Evolutionary conservation across 148 eudicot species (phyloP).

Genomic region (Mesembryanthemum crystallinum): DNA sequence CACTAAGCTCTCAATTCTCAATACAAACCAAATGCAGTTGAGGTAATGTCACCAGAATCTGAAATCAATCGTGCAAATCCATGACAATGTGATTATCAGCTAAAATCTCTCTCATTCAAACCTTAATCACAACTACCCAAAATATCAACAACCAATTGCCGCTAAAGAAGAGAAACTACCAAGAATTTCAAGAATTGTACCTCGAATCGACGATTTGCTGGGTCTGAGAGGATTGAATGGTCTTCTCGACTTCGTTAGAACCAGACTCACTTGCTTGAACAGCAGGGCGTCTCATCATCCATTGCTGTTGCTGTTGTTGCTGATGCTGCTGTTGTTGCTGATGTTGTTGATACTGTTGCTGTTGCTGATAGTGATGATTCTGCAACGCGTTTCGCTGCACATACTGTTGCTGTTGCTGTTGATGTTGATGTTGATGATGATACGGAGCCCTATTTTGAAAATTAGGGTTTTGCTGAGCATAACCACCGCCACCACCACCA

Average conservation of each 20-base stretch:
- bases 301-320: constrained; percentile 43
- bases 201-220: constrained; percentile 22
- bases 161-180: background rate
- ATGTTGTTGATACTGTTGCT: constrained; percentile 9
- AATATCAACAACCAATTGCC: background rate
- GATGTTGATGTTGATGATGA: background rate
- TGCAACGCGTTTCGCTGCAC: constrained; percentile 41
- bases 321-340: constrained; percentile 30
- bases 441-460: constrained; percentile 40
- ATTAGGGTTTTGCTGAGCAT: constrained; percentile 47
- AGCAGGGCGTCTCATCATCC: constrained; percentile 39
- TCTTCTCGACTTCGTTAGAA: constrained; percentile 22
- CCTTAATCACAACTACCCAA: background rate
- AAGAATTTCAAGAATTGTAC: background rate
- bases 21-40: background rate
- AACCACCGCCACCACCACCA: constrained; percentile 46
- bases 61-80: background rate
- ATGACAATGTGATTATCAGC: background rate
- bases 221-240: constrained; percentile 11
- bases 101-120: too few species aligned
- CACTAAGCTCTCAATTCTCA: background rate
- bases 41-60: background rate
- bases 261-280: background rate
- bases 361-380: constrained; percentile 16
- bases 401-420: constrained; percentile 33